Conservation (phyloP, 306 rosid genomes). For the Glycine tomentella region DNA sequence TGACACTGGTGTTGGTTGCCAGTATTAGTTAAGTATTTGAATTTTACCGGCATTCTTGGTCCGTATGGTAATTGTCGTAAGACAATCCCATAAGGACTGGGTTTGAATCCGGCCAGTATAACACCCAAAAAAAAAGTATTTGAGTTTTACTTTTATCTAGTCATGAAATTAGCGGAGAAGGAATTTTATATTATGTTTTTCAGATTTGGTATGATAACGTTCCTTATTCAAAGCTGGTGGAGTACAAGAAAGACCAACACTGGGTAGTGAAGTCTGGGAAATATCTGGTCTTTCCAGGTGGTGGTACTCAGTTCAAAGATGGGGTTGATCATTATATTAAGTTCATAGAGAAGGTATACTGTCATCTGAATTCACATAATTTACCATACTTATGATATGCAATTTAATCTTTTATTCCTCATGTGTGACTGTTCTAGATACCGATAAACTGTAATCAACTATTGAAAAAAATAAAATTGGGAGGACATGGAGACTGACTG, state of each 20-base stretch:
- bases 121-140: no score
- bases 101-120: no score
- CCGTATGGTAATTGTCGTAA: no score
- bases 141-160: slow-evolving; percentile 6
- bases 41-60: no score
- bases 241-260: slow-evolving; percentile 93
- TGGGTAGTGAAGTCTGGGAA: slow-evolving; percentile 87
- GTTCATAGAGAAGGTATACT: slow-evolving; percentile 71
- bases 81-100: no score
- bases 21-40: not conserved
- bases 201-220: slow-evolving; percentile 93
- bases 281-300: slow-evolving; percentile 87
- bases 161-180: slow-evolving; percentile 5
- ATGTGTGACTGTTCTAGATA: not conserved
- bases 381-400: not conserved
- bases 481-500: not conserved
- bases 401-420: not conserved
- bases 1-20: slow-evolving; percentile 6
- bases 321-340: slow-evolving; percentile 75
- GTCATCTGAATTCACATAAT: slow-evolving; percentile 2
- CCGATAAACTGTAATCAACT: not conserved
- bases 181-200: slow-evolving; percentile 25
- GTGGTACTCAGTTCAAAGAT: slow-evolving; percentile 97
- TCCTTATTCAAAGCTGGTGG: slow-evolving; percentile 90
- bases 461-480: not conserved